These are phyloP conservation scores for Komagataella pseudopastoris DNA, from an alignment of 805 yeast genomes.

Conservation along the genomic window DNA sequence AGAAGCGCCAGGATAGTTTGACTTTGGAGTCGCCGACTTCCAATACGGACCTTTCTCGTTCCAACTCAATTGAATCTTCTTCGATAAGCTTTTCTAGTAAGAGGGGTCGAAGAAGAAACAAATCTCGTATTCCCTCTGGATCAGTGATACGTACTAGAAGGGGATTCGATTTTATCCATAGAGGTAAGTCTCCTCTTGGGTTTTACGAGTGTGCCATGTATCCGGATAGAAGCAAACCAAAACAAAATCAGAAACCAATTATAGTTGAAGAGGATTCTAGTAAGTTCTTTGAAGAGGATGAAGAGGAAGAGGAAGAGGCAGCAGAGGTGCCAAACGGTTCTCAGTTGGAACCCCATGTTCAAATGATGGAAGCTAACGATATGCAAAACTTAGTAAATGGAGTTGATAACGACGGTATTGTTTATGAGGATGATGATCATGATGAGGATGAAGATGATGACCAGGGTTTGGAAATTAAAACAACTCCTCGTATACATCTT, in stretches of 20 bases:
- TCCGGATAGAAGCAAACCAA: neutral
- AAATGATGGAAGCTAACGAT: neutral
- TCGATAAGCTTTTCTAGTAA: constrained; percentile 8
- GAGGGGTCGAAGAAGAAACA: constrained; percentile 1
- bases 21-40: constrained; percentile 20
- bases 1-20: neutral
- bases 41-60: constrained; percentile 17
- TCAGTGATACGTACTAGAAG: neutral
- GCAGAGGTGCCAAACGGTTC: neutral
- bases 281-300: neutral
- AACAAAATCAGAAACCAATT: neutral
- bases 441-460: neutral
- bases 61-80: constrained; percentile 21
- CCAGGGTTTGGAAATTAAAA: neutral
- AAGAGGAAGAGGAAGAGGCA: neutral
- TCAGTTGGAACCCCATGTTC: neutral
- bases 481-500: neutral
- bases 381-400: neutral
- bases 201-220: neutral
- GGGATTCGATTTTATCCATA: neutral
- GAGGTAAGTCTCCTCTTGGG: constrained; percentile 3
- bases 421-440: neutral
- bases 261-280: neutral
- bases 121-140: neutral
- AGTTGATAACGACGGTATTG: neutral